A percentile compares a stretch with the other conserved stretches of the same genome.
phyloP scores from a whole-genome alignment of 2,329 filamentous ascomycete genomes.

The Verticillium albo-atrum region DNA sequence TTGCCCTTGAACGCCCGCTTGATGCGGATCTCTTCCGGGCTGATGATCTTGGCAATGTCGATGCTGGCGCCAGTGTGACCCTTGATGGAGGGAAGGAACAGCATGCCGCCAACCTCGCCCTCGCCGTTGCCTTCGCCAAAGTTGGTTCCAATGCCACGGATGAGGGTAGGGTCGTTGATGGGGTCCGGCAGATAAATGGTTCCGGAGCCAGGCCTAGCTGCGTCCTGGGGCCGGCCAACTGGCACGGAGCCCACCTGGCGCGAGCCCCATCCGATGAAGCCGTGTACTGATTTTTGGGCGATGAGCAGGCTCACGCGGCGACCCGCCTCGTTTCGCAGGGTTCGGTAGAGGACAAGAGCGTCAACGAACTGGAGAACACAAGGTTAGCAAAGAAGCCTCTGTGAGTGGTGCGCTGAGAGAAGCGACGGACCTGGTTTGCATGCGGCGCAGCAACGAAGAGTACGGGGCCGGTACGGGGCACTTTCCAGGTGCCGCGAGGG shows the following conservation, averaged over 20 bases:
- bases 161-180: constrained; percentile 73
- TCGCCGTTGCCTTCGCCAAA: constrained; percentile 70
- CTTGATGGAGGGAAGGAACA: constrained; percentile 83
- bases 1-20: constrained; percentile 84
- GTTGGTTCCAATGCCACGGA: constrained; percentile 75
- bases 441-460: constrained; percentile 96
- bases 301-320: constrained; percentile 90
- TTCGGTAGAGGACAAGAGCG: constrained; percentile 87
- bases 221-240: constrained; percentile 89
- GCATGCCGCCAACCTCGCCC: constrained; percentile 72
- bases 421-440: constrained; percentile 75
- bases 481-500: constrained; percentile 90
- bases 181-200: constrained; percentile 87
- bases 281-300: constrained; percentile 90
- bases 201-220: constrained; percentile 73
- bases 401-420: not conserved
- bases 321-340: constrained; percentile 78
- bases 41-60: constrained; percentile 77
- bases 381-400: not conserved
- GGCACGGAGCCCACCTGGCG: constrained; percentile 83
- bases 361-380: constrained; percentile 72
- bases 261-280: constrained; percentile 87
- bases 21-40: constrained; percentile 74
- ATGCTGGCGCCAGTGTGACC: constrained; percentile 71
- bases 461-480: constrained; percentile 81